Percentiles rank a stretch among this genome's conserved stretches.
Evolutionary conservation across 2,329 filamentous ascomycete genomes (phyloP).

Genomic region (Dothidotthia symphoricarpi): DNA sequence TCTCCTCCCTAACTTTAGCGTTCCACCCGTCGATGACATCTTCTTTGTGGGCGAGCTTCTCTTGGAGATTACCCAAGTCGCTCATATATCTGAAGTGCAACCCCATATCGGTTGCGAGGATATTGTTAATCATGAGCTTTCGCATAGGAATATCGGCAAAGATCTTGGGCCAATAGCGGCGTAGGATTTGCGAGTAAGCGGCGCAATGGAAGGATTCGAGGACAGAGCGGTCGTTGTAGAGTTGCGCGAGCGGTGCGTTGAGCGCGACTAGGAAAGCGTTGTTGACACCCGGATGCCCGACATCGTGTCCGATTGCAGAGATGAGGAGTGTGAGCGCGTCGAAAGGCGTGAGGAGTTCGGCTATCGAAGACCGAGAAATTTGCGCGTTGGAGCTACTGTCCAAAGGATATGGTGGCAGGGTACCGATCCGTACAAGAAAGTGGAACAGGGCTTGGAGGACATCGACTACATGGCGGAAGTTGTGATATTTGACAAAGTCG

Average conservation of each 20-base stretch:
- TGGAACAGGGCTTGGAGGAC: constrained; percentile 91
- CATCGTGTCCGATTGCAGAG: constrained; percentile 96
- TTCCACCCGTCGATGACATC: constrained; percentile 70
- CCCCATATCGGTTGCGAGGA: constrained; percentile 95
- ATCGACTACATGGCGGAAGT: constrained; percentile 95
- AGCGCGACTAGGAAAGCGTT: constrained; percentile 92
- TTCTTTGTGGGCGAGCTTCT: constrained; percentile 68
- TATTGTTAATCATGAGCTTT: constrained; percentile 93
- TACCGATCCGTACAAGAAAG: constrained; percentile 79
- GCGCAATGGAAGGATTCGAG: constrained; percentile 97
- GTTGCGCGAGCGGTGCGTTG: constrained; percentile 86
- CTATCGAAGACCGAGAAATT: constrained; percentile 62
- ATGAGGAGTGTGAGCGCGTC: constrained; percentile 87
- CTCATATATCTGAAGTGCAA: constrained; percentile 97
- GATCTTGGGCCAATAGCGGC: constrained; percentile 83
- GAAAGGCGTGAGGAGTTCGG: constrained; percentile 74
- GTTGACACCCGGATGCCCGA: constrained; percentile 96
- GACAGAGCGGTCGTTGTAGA: constrained; percentile 96
- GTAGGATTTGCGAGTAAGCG: constrained; percentile 91
- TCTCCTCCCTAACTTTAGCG: constrained; percentile 69
- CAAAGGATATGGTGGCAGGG: constrained; percentile 65
- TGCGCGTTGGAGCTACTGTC: constrained; percentile 29
- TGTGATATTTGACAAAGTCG: constrained; percentile 93
- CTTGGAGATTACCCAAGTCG: constrained; percentile 75
- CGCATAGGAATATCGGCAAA: constrained; percentile 79